Percentiles rank a stretch among this genome's conserved stretches.
Evolutionary conservation across 23 red algal species (phyloP).

Genomic region (Gracilaria caudata): DNA sequence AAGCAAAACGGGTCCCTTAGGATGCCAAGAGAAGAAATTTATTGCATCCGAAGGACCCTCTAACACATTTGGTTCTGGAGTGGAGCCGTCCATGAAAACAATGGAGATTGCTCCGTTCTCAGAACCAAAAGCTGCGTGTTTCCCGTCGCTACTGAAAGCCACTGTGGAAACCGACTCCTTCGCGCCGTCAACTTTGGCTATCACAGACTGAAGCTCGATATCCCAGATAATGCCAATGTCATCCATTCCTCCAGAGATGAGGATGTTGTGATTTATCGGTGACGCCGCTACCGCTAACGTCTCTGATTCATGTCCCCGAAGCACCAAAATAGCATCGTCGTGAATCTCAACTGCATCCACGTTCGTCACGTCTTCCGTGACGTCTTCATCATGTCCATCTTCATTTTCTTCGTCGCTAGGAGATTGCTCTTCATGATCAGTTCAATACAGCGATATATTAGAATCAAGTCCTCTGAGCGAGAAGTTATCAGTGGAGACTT

Average conservation of each 20-base stretch:
- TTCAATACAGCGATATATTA: not conserved
- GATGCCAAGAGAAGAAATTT: slow-evolving; percentile 77
- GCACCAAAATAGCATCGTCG: slow-evolving; percentile 60
- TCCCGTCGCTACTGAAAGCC: slow-evolving; percentile 62
- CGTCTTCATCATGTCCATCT: not conserved
- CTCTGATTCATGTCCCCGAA: slow-evolving; percentile 51
- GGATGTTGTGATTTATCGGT: slow-evolving; percentile 38
- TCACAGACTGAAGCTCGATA: slow-evolving; percentile 29
- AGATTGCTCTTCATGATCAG: not conserved
- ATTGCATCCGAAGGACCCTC: slow-evolving; percentile 79
- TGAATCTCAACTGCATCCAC: not conserved
- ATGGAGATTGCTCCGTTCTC: slow-evolving; percentile 79
- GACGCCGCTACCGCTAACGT: slow-evolving; percentile 52
- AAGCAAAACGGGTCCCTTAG: slow-evolving; percentile 70
- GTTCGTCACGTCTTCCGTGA: not conserved
- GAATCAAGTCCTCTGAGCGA: not conserved
- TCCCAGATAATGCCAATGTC: slow-evolving; percentile 72
- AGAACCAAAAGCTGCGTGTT: slow-evolving; percentile 67
- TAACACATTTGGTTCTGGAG: slow-evolving; percentile 8
- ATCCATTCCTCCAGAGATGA: slow-evolving; percentile 69
- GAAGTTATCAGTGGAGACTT: not conserved
- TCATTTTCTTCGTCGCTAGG: slow-evolving; percentile 1
- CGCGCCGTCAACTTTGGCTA: slow-evolving; percentile 59
- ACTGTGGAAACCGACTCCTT: slow-evolving; percentile 76
- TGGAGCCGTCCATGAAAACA: slow-evolving; percentile 42